Evolutionary conservation across 2,329 filamentous ascomycete species (phyloP), one percentile per base, ranked within the genome.

Genomic region (Scedosporium aurantiacum): DNA sequence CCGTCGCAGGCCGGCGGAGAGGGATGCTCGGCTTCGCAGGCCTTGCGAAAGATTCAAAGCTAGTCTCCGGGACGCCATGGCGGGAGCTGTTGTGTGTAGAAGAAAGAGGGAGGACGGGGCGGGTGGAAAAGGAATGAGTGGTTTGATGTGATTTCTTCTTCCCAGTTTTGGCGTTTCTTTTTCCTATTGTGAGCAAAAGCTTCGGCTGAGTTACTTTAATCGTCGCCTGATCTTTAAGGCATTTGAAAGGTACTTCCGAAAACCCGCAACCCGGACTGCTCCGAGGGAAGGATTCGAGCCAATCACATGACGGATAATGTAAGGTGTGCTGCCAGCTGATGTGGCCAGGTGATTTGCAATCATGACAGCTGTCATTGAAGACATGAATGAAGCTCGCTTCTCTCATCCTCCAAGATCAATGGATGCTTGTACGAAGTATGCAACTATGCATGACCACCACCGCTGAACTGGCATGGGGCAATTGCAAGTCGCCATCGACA

Each of bases 11-110:
- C 88, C 83, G 73, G 88, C 82, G 77, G 89, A 87, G 78, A 94
- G 83, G 78, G 89, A 89, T 78, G 89, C 84, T 77, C 91, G 90
- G 81, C 82, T 90, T 82, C 91, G 90, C 79, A 96, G 82, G 79
- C 89, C 89, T 81, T 90, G 87, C 78, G 91, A 85, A 74, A 97
- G 86, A 82, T 92, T 96, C 79, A 95, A 85, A 82, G 92, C 92
- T 81, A 97, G 86, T 87, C 91, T 90, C 85, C 92, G 86, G 79
- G 93, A 96, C 82, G 93, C 93, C 93, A 97, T 97, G 77, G 77
- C 73, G 75, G 75, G 76, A 60, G 61, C 40, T 73, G 74, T 76
- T 79, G 76, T 75, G 74, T 74, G 76, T 73, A 74, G 76, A 76
- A 75, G 73, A 58, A 40, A 54, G 60, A 56, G 28, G 61, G 55